Evolutionary conservation across 2,329 filamentous ascomycete species (phyloP).

Genomic region (Chaetomium sp.): DNA sequence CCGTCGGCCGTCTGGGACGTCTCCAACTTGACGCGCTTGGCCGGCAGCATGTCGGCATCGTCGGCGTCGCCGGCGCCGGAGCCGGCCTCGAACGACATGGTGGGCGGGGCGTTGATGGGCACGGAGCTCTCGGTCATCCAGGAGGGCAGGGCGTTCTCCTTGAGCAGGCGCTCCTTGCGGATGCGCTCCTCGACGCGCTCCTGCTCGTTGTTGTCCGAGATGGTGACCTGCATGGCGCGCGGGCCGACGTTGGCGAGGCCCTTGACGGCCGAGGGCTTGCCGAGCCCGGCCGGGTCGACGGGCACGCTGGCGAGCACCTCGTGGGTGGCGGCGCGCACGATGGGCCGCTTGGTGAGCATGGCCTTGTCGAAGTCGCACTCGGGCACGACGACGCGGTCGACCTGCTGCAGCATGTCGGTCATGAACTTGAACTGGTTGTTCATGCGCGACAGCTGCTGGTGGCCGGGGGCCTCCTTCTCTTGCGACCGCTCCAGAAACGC

Average conservation of each 20-base stretch:
- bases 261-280: slow-evolving; percentile 68
- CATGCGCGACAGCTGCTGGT: slow-evolving; percentile 71
- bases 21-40: slow-evolving; percentile 66
- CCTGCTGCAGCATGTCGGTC: slow-evolving; percentile 72
- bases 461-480: slow-evolving; percentile 68
- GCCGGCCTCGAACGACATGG: slow-evolving; percentile 39
- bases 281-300: slow-evolving; percentile 52
- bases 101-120: slow-evolving; percentile 45
- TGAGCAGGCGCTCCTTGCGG: slow-evolving; percentile 65
- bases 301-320: slow-evolving; percentile 63
- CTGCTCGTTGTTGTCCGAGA: slow-evolving; percentile 69
- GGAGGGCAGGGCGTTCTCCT: slow-evolving; percentile 68
- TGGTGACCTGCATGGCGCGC: slow-evolving; percentile 69
- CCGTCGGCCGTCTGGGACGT: slow-evolving; percentile 27
- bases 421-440: slow-evolving; percentile 81
- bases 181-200: slow-evolving; percentile 61
- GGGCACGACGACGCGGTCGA: slow-evolving; percentile 74
- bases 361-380: slow-evolving; percentile 74
- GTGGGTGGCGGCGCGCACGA: slow-evolving; percentile 67
- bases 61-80: slow-evolving; percentile 47
- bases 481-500: slow-evolving; percentile 65
- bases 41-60: slow-evolving; percentile 51
- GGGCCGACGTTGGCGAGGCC: slow-evolving; percentile 67
- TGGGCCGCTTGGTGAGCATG: slow-evolving; percentile 62
- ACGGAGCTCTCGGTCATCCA: slow-evolving; percentile 73